phyloP scores from a whole-genome alignment of 1,284 basidiomycete species.

The Testicularia cyperi region DNA sequence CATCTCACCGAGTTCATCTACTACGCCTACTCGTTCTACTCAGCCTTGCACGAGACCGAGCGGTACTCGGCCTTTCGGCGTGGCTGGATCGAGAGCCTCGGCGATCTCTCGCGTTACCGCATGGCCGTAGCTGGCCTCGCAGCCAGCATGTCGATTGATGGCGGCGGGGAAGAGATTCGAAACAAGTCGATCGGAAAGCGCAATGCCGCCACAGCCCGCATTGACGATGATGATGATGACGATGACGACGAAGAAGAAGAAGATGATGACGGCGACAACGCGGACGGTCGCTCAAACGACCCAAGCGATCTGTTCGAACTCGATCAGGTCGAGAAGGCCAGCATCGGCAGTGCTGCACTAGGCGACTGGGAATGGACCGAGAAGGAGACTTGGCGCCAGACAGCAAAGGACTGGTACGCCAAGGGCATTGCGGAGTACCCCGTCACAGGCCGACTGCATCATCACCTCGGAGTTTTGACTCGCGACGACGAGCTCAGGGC shows the following conservation, averaged over 20 bases:
- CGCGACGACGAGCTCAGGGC: conserved; percentile 78
- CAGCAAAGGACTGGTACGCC: conserved; percentile 90
- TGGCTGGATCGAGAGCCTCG: conserved; percentile 92
- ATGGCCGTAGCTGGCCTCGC: conserved; percentile 76
- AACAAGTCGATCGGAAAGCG: conserved; percentile 5
- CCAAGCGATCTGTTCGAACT: background rate
- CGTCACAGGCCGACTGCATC: conserved; percentile 86
- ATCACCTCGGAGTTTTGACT: conserved; percentile 86
- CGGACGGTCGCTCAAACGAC: no score
- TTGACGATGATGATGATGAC: conserved; percentile 26
- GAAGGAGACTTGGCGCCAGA: conserved; percentile 84
- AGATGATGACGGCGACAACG: conserved; percentile 1
- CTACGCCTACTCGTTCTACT: conserved; percentile 91
- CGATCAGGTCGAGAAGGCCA: conserved; percentile 61
- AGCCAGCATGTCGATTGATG: conserved; percentile 34
- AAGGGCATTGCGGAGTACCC: conserved; percentile 83
- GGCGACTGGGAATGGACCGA: conserved; percentile 85
- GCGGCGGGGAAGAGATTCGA: conserved; percentile 61
- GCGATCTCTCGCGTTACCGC: conserved; percentile 88
- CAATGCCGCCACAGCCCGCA: conserved; percentile 7
- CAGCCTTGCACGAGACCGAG: conserved; percentile 81
- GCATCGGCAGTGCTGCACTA: conserved; percentile 83
- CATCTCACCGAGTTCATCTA: conserved; percentile 88
- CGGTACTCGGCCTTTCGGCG: conserved; percentile 72
- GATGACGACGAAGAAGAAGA: background rate